These are phyloP conservation scores for Gossypium longicalyx DNA, from an alignment of 345 rosid species.

Conservation along the genomic window DNA sequence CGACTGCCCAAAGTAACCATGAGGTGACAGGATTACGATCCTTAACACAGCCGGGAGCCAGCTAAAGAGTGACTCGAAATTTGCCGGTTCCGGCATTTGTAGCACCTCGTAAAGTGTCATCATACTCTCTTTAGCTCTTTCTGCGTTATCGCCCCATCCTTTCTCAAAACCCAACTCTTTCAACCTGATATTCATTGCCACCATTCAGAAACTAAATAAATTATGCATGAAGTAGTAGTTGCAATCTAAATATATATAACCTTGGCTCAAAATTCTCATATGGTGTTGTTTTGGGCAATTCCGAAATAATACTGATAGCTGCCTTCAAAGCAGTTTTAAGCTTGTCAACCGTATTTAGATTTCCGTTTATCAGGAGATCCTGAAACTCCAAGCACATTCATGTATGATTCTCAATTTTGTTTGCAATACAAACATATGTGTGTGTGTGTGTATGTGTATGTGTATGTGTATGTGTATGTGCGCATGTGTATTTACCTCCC, in stretches of 20 bases:
- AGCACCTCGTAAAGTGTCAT: slow-evolving; percentile 45
- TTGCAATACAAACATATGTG: background rate
- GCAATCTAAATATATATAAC: slow-evolving; percentile 23
- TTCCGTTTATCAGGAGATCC: slow-evolving; percentile 71
- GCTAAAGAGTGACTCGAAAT: slow-evolving; percentile 54
- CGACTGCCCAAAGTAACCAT: slow-evolving; percentile 86
- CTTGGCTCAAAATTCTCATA: slow-evolving; percentile 59
- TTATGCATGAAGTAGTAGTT: background rate
- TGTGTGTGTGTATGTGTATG: no score
- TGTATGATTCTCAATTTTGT: background rate
- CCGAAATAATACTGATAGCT: slow-evolving; percentile 45
- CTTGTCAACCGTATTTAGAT: slow-evolving; percentile 49
- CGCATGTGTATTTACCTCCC: slow-evolving; percentile 46
- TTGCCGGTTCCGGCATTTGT: slow-evolving; percentile 48
- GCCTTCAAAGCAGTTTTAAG: slow-evolving; percentile 55
- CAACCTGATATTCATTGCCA: slow-evolving; percentile 29
- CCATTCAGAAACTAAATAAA: background rate
- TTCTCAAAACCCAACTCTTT: slow-evolving; percentile 50
- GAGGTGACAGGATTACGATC: slow-evolving; percentile 84
- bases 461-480: background rate
- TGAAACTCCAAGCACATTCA: slow-evolving; percentile 18
- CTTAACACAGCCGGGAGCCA: slow-evolving; percentile 75
- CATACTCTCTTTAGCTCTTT: slow-evolving; percentile 45
- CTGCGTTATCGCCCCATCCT: slow-evolving; percentile 66
- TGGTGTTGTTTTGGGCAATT: slow-evolving; percentile 50